Evolutionary conservation across 768 basidiomycete species (phyloP), one percentile per base, ranked within the genome.

Genomic region (Serendipita sp.): DNA sequence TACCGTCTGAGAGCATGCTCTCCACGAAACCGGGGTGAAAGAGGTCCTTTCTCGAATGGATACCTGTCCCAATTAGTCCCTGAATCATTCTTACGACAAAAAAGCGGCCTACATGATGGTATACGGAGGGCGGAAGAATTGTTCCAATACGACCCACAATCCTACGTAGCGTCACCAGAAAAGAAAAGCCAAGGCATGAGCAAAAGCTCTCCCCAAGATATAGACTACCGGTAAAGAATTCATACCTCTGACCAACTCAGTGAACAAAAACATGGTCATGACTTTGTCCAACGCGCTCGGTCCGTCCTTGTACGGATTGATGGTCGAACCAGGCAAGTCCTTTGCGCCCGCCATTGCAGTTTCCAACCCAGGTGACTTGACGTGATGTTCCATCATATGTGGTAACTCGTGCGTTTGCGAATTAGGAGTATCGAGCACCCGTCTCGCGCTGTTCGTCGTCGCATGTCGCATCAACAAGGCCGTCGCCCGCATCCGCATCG

Each of bases 1-100:
- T 99, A 99, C 68, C 96, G 78, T 64, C 96, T 84, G 65, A 99
- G 76, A 31, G 96, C 96, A 74, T 99, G 96, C 74, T 99, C 96
- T 51, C 96, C 96, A 70, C 96, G 86, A 79, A 99, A 99, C 65
- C 96, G 90, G 56, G 96, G 93, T 30, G 93, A 96, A 53, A 98
- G 75, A 24, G 96, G 96, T 34, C 96, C 96, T 73, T 98, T 98
- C 77, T 99, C 96, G 68, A 92, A 96, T 3, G 93, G 94, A 72
- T 92, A 92, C 86, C 87, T 66, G 24, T 20, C n/a, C 13, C 0
- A 17, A 62, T 69, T 67, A 22, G 68, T 64, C 63, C 24, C 13
- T 20, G n/a, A 34, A 48, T 1, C 14, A 38, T 38, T 38, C 34
- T 38, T 14, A 2, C 14, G 34, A 38, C 34, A 5, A 38, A 38